Conservation (phyloP, 805 yeast species). For the Dipodascopsis uninucleata region DNA sequence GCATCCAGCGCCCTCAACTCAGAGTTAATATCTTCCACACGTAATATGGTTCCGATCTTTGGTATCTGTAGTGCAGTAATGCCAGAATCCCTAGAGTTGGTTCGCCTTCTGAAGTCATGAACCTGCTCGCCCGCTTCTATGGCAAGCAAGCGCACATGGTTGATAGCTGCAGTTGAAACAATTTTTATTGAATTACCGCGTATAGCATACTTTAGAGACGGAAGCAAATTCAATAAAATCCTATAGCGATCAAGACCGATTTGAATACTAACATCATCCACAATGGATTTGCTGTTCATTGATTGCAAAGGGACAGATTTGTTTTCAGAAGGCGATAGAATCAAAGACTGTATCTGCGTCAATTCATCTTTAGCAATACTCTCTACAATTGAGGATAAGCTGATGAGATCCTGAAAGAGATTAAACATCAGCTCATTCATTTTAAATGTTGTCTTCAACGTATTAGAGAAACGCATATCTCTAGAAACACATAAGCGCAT, state of each 20-base stretch:
- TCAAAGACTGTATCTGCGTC: conserved; percentile 8
- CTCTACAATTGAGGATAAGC: conserved; percentile 8
- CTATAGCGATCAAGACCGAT: conserved; percentile 13
- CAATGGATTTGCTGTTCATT: too few species aligned
- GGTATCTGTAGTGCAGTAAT: conserved; percentile 23
- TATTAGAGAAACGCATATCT: too few species aligned
- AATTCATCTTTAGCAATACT: conserved; percentile 12
- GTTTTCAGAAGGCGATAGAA: background rate
- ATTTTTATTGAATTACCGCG: conserved; percentile 19
- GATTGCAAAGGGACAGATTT: too few species aligned
- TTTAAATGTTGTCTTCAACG: conserved; percentile 9
- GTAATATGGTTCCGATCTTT: conserved; percentile 9
- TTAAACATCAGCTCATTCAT: conserved; percentile 15
- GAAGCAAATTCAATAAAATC: conserved; percentile 13
- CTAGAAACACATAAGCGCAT: conserved; percentile 12
- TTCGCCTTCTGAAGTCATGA: conserved; percentile 21
- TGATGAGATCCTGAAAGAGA: conserved; percentile 14
- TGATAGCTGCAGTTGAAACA: conserved; percentile 4
- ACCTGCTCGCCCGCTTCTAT: conserved; percentile 26
- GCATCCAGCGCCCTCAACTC: conserved; percentile 2
- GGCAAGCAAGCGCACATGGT: conserved; percentile 10
- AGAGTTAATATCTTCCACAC: conserved; percentile 6
- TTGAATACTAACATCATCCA: conserved; percentile 11
- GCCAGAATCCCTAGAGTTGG: conserved; percentile 16
- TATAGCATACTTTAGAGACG: conserved; percentile 19